phyloP scores from a whole-genome alignment of 352 stramenopile species.

The Hyphochytrium catenoides region DNA sequence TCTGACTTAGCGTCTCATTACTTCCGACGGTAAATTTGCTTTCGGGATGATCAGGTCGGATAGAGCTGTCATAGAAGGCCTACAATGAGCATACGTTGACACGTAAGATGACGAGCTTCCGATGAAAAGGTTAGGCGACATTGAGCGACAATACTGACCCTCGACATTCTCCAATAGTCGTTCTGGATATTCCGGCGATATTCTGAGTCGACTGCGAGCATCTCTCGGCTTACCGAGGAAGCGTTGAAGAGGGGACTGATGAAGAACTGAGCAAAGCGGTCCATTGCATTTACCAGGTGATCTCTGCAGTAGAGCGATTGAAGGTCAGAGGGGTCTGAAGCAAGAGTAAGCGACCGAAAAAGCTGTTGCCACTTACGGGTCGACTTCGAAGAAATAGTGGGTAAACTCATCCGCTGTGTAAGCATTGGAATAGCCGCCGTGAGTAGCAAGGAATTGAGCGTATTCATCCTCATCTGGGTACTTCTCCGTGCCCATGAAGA shows the following conservation, averaged over 20 bases:
- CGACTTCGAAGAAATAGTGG: slow-evolving; percentile 54
- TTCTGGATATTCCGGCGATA: slow-evolving; percentile 19
- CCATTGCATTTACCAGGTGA: slow-evolving; percentile 17
- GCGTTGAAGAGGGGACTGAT: slow-evolving; percentile 27
- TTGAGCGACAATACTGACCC: no score
- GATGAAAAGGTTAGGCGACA: no score
- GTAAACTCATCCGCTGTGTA: slow-evolving; percentile 56
- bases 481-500: slow-evolving; percentile 32
- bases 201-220: slow-evolving; percentile 32
- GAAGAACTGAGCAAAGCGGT: slow-evolving; percentile 73
- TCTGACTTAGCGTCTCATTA: slow-evolving; percentile 28
- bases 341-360: no score
- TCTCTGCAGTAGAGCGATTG: no score
- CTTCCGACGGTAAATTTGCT: slow-evolving; percentile 70
- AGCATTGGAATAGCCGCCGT: slow-evolving; percentile 54
- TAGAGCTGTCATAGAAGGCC: no score
- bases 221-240: slow-evolving; percentile 26
- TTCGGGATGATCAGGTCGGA: slow-evolving; percentile 61
- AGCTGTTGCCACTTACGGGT: no score
- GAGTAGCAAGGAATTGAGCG: slow-evolving; percentile 31
- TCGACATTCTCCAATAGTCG: slow-evolving; percentile 17
- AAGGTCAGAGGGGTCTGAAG: no score
- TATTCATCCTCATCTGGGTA: slow-evolving; percentile 68
- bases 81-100: no score
- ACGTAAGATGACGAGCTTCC: no score